phyloP scores from a whole-genome alignment of 768 basidiomycete genomes.

The Myochromella boudieri region DNA sequence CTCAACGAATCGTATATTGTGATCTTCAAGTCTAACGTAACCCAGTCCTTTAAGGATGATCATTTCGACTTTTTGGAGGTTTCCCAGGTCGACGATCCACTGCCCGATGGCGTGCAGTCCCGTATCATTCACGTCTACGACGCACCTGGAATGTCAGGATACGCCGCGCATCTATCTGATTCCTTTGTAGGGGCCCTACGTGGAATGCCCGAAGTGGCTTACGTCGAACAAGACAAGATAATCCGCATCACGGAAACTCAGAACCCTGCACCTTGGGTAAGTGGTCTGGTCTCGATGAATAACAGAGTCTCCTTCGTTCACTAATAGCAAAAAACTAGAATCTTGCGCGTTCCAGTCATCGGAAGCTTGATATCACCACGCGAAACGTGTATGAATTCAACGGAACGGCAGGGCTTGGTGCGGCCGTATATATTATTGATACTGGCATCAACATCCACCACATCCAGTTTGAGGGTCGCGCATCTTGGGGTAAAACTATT shows the following conservation, averaged over 20 bases:
- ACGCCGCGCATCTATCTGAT: constrained; percentile 77
- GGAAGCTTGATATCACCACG: constrained; percentile 71
- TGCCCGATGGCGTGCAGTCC: constrained; percentile 46
- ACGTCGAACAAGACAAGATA: constrained; percentile 91
- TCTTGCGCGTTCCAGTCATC: constrained; percentile 92
- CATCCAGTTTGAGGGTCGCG: constrained; percentile 86
- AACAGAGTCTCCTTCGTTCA: not conserved
- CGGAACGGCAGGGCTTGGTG: constrained; percentile 78
- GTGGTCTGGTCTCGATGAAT: too few relatives aligned
- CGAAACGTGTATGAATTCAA: constrained; percentile 84
- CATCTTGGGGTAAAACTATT: constrained; percentile 91
- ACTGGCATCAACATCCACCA: constrained; percentile 90
- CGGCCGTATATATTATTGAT: constrained; percentile 87
- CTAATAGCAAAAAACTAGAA: constrained; percentile 56
- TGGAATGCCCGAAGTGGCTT: constrained; percentile 84
- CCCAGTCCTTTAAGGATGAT: constrained; percentile 57
- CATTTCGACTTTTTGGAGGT: constrained; percentile 77
- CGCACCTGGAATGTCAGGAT: constrained; percentile 63
- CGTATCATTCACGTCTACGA: constrained; percentile 79
- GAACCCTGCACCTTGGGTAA: constrained; percentile 83
- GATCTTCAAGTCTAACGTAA: constrained; percentile 74
- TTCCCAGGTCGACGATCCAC: constrained; percentile 53
- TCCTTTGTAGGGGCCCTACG: constrained; percentile 75
- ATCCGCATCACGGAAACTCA: constrained; percentile 76
- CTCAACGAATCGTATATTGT: constrained; percentile 95